Evolutionary conservation across 768 basidiomycete species (phyloP).

Genomic region (Kwoniella sp.): DNA sequence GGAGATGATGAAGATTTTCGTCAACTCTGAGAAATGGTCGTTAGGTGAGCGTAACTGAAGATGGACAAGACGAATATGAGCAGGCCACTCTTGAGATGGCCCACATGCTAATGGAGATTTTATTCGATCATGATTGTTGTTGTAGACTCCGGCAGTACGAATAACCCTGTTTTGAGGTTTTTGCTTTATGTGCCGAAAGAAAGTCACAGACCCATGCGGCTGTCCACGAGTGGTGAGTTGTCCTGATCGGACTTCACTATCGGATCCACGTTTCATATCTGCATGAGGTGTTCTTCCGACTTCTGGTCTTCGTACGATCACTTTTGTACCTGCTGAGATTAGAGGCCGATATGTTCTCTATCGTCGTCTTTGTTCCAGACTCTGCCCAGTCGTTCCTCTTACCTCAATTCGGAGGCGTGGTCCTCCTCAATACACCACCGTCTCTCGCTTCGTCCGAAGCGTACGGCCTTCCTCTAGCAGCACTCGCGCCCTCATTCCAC

Average conservation of each 20-base stretch:
- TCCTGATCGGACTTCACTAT: background rate
- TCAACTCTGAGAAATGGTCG: conserved; percentile 96
- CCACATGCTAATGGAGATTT: no score
- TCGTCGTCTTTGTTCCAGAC: conserved; percentile 17
- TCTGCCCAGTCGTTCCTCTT: conserved; percentile 69
- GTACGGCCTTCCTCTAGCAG: conserved; percentile 25
- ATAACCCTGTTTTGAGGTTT: conserved; percentile 92
- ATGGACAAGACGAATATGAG: no score
- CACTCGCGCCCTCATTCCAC: conserved; percentile 54
- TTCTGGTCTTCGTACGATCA: no score
- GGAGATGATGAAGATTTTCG: conserved; percentile 86
- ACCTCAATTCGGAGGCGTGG: conserved; percentile 91
- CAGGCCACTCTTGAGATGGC: no score
- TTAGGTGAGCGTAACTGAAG: conserved; percentile 67
- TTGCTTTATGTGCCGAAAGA: conserved; percentile 80
- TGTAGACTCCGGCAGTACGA: conserved; percentile 92
- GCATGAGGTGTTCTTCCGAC: no score
- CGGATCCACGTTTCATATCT: no score
- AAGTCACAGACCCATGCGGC: conserved; percentile 68
- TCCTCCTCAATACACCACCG: conserved; percentile 69
- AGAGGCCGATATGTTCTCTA: no score
- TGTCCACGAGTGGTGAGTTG: conserved; percentile 61
- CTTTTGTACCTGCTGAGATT: no score
- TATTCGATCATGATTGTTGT: no score
- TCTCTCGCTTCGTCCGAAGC: conserved; percentile 1